Evolutionary conservation across 2,329 filamentous ascomycete genomes (phyloP).

Genomic region (Colletotrichum tanaceti): DNA sequence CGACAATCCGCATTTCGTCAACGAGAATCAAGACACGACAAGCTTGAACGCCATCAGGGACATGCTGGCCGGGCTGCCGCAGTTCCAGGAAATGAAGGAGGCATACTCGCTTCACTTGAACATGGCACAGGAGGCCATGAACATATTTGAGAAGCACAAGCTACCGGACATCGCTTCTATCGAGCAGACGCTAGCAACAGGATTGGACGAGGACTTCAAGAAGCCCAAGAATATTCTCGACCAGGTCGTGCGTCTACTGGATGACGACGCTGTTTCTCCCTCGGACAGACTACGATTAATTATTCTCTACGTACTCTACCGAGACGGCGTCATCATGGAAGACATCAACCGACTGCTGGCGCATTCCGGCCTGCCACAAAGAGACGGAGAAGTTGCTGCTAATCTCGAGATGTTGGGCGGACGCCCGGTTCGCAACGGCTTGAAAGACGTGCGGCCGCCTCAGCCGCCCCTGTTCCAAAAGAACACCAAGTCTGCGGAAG

Average conservation of each 20-base stretch:
- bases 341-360: constrained; percentile 87
- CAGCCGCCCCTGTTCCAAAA: constrained; percentile 77
- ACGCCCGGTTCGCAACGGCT: constrained; percentile 64
- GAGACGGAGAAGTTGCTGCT: constrained; percentile 77
- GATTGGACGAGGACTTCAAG: constrained; percentile 89
- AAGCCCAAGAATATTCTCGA: constrained; percentile 92
- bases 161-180: constrained; percentile 86
- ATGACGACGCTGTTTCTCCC: constrained; percentile 79
- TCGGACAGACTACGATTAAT: constrained; percentile 87
- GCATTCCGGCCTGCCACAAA: constrained; percentile 81
- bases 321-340: constrained; percentile 83
- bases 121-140: constrained; percentile 99
- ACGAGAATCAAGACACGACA: constrained; percentile 74
- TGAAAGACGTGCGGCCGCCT: constrained; percentile 81
- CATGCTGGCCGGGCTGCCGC: constrained; percentile 93
- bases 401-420: constrained; percentile 88
- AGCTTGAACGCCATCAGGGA: constrained; percentile 93
- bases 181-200: constrained; percentile 92
- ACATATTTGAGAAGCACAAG: constrained; percentile 86
- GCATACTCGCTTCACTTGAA: constrained; percentile 93
- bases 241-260: constrained; percentile 86
- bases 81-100: constrained; percentile 96
- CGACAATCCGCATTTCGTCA: constrained; percentile 91
- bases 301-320: constrained; percentile 85
- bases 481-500: constrained; percentile 66